Base-by-base conservation (phyloP, 352 stramenopile species). In the Globisporangium emineosum region DNA sequence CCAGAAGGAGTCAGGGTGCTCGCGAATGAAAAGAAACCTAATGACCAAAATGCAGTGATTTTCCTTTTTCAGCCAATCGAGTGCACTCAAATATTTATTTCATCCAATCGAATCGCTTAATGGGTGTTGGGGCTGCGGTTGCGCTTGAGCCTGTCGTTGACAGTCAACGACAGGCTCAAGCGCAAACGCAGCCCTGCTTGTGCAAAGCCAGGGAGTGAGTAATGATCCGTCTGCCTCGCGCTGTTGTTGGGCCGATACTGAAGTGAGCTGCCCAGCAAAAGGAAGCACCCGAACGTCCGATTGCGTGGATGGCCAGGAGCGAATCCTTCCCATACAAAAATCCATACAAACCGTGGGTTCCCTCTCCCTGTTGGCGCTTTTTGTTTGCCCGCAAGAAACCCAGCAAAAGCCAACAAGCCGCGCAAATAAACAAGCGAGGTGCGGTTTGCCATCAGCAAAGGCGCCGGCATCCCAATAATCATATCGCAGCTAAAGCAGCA, bases 261-360 rank as follows among this genome's bases (percentile, higher is more conserved):
- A 21, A 47, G 40, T 17, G 17, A 45, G 5, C 37, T 45, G 12
- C 5, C 29, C 15, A 7, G 29, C 43, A 4, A 3, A 45, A 29
- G 33, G 15, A 30, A 56, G 51, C 51, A 57, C 5, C 25, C 9
- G 19, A 54, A 56, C 42, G 27, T 63, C 23, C 57, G 23, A 32
- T 63, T 63, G 57, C 42, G 57, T 37, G 37, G 40, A 33, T 62
- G 57, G 27, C 29, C 17, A 29, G 56, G 23, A 33, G 42, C 57
- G 42, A 32, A 63, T 63, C 57, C 43, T 42, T 3, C 4, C 27
- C 42, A 63, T 63, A 63, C 57, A 63, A 63, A 63, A 6, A 27
- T 25, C 19, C 19, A 63, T 45, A 63, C 19, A 55, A 55, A 33
- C 15, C 0, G 17, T 2, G 30, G 47, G 33, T 33, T 37, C 57